Conservation (phyloP, 345 rosid genomes). For the Reutealis trisperma region DNA sequence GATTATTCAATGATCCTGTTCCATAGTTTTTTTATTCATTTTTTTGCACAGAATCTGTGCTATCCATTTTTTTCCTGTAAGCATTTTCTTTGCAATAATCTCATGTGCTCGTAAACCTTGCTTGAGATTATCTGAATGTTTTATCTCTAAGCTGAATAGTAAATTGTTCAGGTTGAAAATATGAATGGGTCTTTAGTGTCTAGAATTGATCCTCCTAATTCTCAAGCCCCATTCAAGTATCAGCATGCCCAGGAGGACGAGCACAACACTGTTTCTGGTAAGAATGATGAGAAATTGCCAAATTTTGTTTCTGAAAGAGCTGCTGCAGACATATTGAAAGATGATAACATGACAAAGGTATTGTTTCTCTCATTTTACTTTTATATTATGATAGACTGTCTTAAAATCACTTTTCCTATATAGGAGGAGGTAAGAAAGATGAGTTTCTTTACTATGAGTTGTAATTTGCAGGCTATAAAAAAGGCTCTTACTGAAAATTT, state of each 20-base stretch:
- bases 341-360: conserved; percentile 71
- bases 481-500: conserved; percentile 64
- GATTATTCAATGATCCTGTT: background rate
- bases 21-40: background rate
- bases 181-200: conserved; percentile 5
- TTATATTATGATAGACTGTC: background rate
- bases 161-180: conserved; percentile 29
- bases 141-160: conserved; percentile 17
- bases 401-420: background rate
- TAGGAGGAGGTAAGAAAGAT: background rate
- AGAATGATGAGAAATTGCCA: conserved; percentile 24
- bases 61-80: background rate
- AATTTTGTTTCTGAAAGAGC: conserved; percentile 18
- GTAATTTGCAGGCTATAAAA: conserved; percentile 66
- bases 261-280: conserved; percentile 19
- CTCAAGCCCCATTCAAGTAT: conserved; percentile 16
- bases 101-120: background rate
- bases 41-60: background rate
- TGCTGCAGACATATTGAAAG: conserved; percentile 39
- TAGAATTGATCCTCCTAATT: conserved; percentile 18
- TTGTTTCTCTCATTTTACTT: conserved; percentile 15
- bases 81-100: background rate
- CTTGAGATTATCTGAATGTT: conserved; percentile 5
- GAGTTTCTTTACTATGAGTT: conserved; percentile 18
- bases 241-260: conserved; percentile 23